Conservation (phyloP, 306 rosid genomes). For the Castanea sativa region DNA sequence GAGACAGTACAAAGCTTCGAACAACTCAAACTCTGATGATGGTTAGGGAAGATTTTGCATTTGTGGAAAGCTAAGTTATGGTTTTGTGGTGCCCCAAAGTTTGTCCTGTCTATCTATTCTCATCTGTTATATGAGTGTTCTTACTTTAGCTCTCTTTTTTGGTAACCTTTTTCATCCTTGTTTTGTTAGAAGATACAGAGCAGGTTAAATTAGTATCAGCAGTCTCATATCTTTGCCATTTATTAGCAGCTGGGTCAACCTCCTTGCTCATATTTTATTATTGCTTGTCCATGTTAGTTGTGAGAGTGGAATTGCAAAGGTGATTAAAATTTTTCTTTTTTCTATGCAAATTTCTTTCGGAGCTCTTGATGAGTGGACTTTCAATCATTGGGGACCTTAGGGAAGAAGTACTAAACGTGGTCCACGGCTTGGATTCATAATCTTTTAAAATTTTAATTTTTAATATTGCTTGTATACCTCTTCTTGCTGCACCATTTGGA, state of each 20-base stretch:
- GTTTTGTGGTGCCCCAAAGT: conserved; percentile 55
- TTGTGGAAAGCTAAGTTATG: conserved; percentile 42
- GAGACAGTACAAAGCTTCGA: conserved; percentile 55
- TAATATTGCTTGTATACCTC: background rate
- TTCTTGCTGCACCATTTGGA: background rate
- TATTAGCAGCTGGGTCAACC: conserved; percentile 37
- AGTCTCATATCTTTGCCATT: conserved; percentile 46
- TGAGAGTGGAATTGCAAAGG: background rate
- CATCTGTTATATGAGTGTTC: conserved; percentile 50
- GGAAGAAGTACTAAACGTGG: background rate
- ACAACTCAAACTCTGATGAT: conserved; percentile 67
- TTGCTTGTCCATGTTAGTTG: conserved; percentile 18
- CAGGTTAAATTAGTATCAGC: conserved; percentile 65
- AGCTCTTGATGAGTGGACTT: background rate
- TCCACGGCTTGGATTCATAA: background rate
- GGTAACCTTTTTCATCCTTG: conserved; percentile 38
- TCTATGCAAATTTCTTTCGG: background rate
- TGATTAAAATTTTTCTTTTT: background rate
- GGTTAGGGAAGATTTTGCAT: conserved; percentile 23
- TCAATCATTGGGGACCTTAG: background rate
- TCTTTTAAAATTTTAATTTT: background rate
- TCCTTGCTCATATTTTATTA: conserved; percentile 24
- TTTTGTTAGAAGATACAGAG: conserved; percentile 53
- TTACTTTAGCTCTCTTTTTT: conserved; percentile 26
- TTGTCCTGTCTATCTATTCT: conserved; percentile 38